A percentile compares a stretch with the other conserved stretches of the same genome.
These are phyloP conservation scores for Trichoderma polysporum DNA, from an alignment of 2,329 filamentous ascomycete genomes.

Conservation along the genomic window DNA sequence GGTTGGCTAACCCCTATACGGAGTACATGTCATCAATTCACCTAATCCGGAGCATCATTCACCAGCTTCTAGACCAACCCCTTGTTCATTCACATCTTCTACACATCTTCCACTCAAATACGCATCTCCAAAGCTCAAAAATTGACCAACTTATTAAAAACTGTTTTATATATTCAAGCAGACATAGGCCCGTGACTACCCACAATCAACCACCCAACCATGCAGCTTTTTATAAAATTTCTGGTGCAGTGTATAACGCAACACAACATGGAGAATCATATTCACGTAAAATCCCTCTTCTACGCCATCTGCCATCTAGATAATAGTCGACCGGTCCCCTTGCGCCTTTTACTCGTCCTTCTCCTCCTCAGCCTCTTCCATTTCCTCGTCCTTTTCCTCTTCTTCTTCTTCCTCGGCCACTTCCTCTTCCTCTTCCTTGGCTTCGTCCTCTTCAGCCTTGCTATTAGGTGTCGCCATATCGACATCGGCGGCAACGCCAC, in stretches of 20 bases:
- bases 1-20: too few species aligned
- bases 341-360: constrained; percentile 30
- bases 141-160: neutral
- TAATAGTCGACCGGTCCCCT: constrained; percentile 16
- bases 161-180: constrained; percentile 13
- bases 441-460: constrained; percentile 26
- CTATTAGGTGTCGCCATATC: constrained; percentile 13
- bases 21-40: neutral
- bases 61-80: too few species aligned
- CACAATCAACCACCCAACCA: constrained; percentile 20
- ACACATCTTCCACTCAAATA: neutral
- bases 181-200: neutral
- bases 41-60: too few species aligned
- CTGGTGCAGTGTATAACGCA: constrained; percentile 8
- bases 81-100: too few species aligned
- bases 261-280: constrained; percentile 26
- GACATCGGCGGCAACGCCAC: constrained; percentile 41
- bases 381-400: constrained; percentile 29
- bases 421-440: constrained; percentile 27
- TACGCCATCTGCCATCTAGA: constrained; percentile 25
- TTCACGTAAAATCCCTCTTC: constrained; percentile 23
- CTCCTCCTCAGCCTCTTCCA: constrained; percentile 26
- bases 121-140: neutral
- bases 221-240: neutral
- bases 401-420: constrained; percentile 28